Conservation (phyloP, 208 protist genomes). For the Willaertia magna region DNA sequence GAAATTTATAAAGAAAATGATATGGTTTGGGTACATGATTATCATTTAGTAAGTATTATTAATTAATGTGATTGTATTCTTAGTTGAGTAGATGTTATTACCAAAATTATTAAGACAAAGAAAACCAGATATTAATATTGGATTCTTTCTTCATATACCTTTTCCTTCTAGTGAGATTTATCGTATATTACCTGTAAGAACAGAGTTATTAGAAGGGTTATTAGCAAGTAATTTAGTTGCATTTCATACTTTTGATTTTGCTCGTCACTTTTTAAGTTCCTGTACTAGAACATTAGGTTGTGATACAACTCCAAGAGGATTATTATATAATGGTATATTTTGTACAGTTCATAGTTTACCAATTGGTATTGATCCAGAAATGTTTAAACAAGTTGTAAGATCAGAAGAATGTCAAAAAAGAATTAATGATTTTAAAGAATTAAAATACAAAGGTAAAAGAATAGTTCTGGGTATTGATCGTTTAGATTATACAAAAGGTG, state of each 20-base stretch:
- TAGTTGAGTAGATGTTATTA: constrained; percentile 55
- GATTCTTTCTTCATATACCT: constrained; percentile 61
- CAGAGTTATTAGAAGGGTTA: constrained; percentile 41
- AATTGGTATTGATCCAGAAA: constrained; percentile 43
- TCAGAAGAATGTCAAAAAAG: constrained; percentile 16
- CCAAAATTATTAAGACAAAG: constrained; percentile 36
- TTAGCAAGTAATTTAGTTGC: constrained; percentile 41
- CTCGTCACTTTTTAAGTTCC: constrained; percentile 38
- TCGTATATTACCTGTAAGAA: constrained; percentile 38
- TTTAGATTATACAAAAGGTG: constrained; percentile 63
- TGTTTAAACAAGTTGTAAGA: constrained; percentile 29
- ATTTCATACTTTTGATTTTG: constrained; percentile 52
- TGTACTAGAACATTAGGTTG: constrained; percentile 32
- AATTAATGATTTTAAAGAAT: constrained; percentile 29
- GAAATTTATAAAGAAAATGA: constrained; percentile 14
- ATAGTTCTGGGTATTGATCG: constrained; percentile 56
- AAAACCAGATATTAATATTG: constrained; percentile 31
- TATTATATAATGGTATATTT: constrained; percentile 25
- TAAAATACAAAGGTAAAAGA: constrained; percentile 37
- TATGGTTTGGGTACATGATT: background rate
- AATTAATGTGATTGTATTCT: too few species aligned
- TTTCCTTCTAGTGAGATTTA: constrained; percentile 51
- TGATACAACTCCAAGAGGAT: constrained; percentile 32
- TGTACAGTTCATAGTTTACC: constrained; percentile 29
- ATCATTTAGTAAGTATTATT: too few species aligned